These are phyloP conservation scores for Phaeotremella fagi DNA, from an alignment of 768 basidiomycete species.

Conservation along the genomic window DNA sequence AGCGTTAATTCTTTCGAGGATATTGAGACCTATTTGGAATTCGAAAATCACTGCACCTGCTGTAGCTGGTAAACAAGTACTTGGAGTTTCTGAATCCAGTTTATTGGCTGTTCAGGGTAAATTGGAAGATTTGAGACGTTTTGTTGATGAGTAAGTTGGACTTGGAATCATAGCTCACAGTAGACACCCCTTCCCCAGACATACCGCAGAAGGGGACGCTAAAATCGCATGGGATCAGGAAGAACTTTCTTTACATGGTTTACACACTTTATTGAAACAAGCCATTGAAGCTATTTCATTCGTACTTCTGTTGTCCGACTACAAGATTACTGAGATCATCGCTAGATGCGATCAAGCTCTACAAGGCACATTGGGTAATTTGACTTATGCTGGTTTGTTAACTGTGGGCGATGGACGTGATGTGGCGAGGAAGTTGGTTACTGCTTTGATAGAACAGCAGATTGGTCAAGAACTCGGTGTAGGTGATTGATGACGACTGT, in stretches of 20 bases:
- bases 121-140: constrained; percentile 29
- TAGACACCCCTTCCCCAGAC: constrained; percentile 33
- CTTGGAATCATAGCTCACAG: neutral
- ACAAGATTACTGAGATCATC: constrained; percentile 78
- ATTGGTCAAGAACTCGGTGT: constrained; percentile 95
- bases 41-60: constrained; percentile 58
- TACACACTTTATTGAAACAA: constrained; percentile 62
- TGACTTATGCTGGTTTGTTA: constrained; percentile 83
- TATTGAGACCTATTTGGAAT: constrained; percentile 84
- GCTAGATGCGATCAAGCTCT: constrained; percentile 60
- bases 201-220: constrained; percentile 36
- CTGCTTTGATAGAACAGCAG: constrained; percentile 94
- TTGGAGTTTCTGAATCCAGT: constrained; percentile 38
- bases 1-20: constrained; percentile 75
- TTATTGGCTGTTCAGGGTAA: constrained; percentile 28
- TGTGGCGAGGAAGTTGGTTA: constrained; percentile 84
- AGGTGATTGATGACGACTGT: constrained; percentile 48
- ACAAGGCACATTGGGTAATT: constrained; percentile 62
- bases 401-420: constrained; percentile 78
- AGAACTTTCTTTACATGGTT: constrained; percentile 37
- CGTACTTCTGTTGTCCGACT: constrained; percentile 83
- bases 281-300: constrained; percentile 94
- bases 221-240: constrained; percentile 45
- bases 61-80: constrained; percentile 51
- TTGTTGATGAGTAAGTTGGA: constrained; percentile 27